phyloP scores from a whole-genome alignment of 2,329 filamentous ascomycete species.

The Pezicula neosporulosa region DNA sequence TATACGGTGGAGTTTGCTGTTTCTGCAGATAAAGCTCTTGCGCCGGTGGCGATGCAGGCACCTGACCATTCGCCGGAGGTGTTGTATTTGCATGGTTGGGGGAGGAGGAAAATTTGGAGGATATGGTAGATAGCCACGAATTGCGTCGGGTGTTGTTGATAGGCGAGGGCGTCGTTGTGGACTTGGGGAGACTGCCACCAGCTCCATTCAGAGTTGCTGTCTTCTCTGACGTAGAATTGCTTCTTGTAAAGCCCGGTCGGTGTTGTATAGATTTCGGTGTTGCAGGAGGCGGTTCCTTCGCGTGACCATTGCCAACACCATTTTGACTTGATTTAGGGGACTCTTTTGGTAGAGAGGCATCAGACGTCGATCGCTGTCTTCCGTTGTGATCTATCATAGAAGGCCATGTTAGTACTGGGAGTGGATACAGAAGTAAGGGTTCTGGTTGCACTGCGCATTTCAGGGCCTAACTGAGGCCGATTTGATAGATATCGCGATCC shows the following conservation, averaged over 20 bases:
- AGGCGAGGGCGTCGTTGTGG: constrained; percentile 11
- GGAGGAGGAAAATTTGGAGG: constrained; percentile 80
- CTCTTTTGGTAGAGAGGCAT: constrained; percentile 6
- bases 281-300: constrained; percentile 6
- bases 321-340: constrained; percentile 13
- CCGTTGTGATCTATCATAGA: constrained; percentile 8
- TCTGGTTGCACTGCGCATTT: constrained; percentile 6
- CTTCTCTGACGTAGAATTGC: constrained; percentile 18
- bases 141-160: constrained; percentile 44
- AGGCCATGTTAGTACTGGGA: constrained; percentile 2
- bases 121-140: constrained; percentile 93
- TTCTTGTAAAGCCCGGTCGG: constrained; percentile 21
- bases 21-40: constrained; percentile 25
- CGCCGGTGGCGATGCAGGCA: constrained; percentile 27
- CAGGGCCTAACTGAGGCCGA: background rate
- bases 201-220: constrained; percentile 17
- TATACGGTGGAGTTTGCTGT: constrained; percentile 43
- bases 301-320: constrained; percentile 10
- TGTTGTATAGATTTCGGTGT: constrained; percentile 19
- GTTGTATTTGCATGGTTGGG: constrained; percentile 29
- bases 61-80: constrained; percentile 9
- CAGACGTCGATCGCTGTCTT: background rate
- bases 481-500: background rate
- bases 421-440: background rate
- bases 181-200: constrained; percentile 14